Base-by-base conservation (phyloP, 805 yeast species). In the Metschnikowia picachoensis region DNA sequence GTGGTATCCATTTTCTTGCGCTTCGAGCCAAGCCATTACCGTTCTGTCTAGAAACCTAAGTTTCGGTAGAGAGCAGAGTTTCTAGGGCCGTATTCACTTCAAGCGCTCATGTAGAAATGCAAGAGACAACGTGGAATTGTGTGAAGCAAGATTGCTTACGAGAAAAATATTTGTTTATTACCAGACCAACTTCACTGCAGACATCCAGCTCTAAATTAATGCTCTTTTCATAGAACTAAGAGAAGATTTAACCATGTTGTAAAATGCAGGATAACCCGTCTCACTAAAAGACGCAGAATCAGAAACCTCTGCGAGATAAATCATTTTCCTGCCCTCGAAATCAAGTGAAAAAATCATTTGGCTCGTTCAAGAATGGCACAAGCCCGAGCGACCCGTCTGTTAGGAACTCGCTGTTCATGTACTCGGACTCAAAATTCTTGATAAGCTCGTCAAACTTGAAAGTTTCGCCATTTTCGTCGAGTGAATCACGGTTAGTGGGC, bases 331-430 rank as follows among this genome's bases (percentile, higher is more conserved):
- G 25, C 25, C 25, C 25, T 5, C 25, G 7, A 20, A 20, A 20
- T 20, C 7, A 20, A 3, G 4, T 20, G 3, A 20, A 20, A n/a
- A 35, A 36, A 9, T 40, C 44, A 16, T 32, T 31, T 1, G 48
- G 48, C 41, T 51, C 57, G 20, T 52, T 47, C 46, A 85, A 64
- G 56, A 85, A 74, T 9, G 85, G 85, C 2, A 87, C 89, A 44
- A 86, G 66, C 1, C 92, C 92, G 35, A 85, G 65, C 0, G 92
- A 86, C 1, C 89, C 92, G 65, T 86, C 94, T 3, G 88, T 88
- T n/a, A 85, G 86, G 61, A 83, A 85, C 47, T 83, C 89, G 46
- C 62, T 55, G 50, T 58, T 58, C 64, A 65, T 44, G 30, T 60
- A 37, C 15, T 62, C 60, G 36, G 58, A 61, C 45, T 60, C 56